Evolutionary conservation across 352 stramenopile species (phyloP).

Genomic region (Globisporangium paddicum): DNA sequence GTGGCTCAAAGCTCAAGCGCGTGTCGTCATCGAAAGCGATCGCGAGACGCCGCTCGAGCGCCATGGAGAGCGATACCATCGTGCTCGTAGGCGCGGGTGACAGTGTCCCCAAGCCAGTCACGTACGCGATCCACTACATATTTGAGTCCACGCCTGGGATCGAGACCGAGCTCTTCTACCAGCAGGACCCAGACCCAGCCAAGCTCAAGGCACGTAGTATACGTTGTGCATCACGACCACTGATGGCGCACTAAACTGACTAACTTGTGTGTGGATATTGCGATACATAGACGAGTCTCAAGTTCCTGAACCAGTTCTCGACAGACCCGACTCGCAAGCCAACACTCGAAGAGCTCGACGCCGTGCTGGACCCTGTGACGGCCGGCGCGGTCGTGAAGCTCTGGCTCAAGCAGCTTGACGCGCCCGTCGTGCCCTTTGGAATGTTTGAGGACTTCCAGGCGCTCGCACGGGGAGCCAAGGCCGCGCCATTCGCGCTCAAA

Average conservation of each 20-base stretch:
- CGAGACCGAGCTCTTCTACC: conserved; percentile 72
- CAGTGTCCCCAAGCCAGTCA: conserved; percentile 45
- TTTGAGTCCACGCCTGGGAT: conserved; percentile 77
- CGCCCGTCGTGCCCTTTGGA: conserved; percentile 55
- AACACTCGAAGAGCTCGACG: conserved; percentile 54
- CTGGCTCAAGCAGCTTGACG: conserved; percentile 64
- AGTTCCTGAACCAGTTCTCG: conserved; percentile 65
- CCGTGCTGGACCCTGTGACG: conserved; percentile 48
- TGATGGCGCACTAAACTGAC: too few species aligned
- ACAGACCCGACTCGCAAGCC: conserved; percentile 34
- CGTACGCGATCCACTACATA: conserved; percentile 76
- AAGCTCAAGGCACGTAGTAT: conserved; percentile 45
- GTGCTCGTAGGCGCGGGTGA: conserved; percentile 41
- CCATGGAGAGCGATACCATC: conserved; percentile 39
- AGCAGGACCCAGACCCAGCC: conserved; percentile 33
- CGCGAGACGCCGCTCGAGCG: conserved; percentile 33
- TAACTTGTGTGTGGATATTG: background rate
- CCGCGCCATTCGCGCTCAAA: conserved; percentile 42
- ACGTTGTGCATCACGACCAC: background rate
- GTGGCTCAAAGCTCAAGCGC: conserved; percentile 18
- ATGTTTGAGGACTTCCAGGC: conserved; percentile 57
- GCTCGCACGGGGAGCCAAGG: conserved; percentile 36
- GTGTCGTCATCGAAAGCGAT: conserved; percentile 18
- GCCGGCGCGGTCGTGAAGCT: conserved; percentile 55
- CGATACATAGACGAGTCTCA: conserved; percentile 25